phyloP scores from a whole-genome alignment of 129 eudicot genomes.

The Flaveria ramosissima region DNA sequence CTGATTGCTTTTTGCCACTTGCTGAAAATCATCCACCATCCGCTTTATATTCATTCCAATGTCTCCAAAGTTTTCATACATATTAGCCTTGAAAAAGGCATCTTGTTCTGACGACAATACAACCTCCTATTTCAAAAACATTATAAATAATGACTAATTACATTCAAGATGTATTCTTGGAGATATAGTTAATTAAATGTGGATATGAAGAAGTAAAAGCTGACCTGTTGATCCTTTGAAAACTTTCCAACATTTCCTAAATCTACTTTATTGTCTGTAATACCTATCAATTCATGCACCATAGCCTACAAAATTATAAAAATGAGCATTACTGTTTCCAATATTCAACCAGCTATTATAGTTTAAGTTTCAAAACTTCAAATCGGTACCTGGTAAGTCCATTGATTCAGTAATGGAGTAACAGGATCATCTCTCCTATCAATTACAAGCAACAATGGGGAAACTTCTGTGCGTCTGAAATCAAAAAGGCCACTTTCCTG shows the following conservation, averaged over 20 bases:
- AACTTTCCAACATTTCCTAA: conserved; percentile 67
- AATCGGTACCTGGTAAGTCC: conserved; percentile 90
- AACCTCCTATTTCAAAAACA: conserved; percentile 59
- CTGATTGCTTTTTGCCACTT: conserved; percentile 96
- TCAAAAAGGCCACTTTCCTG: conserved; percentile 99
- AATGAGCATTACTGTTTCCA: conserved; percentile 15
- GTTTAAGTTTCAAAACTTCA: not conserved
- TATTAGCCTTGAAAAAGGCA: conserved; percentile 85
- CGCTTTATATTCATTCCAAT: conserved; percentile 95
- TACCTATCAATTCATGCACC: conserved; percentile 97
- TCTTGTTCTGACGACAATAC: conserved; percentile 98
- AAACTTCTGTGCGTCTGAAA: conserved; percentile 90
- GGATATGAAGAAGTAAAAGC: conserved; percentile 19
- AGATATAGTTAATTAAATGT: conserved; percentile 12
- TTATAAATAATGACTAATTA: conserved; percentile 8
- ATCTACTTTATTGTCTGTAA: conserved; percentile 91
- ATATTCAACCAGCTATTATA: conserved; percentile 11
- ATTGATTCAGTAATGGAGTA: conserved; percentile 90
- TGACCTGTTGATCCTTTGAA: conserved; percentile 90
- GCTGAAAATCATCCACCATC: conserved; percentile 99
- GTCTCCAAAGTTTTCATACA: conserved; percentile 98
- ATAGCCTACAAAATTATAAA: conserved; percentile 65
- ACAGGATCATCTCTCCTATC: conserved; percentile 98
- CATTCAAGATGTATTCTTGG: conserved; percentile 13
- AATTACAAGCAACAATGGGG: conserved; percentile 84